Conservation (phyloP, 1,139 yeast species). For the Nakaseomyces nivariensis region DNA sequence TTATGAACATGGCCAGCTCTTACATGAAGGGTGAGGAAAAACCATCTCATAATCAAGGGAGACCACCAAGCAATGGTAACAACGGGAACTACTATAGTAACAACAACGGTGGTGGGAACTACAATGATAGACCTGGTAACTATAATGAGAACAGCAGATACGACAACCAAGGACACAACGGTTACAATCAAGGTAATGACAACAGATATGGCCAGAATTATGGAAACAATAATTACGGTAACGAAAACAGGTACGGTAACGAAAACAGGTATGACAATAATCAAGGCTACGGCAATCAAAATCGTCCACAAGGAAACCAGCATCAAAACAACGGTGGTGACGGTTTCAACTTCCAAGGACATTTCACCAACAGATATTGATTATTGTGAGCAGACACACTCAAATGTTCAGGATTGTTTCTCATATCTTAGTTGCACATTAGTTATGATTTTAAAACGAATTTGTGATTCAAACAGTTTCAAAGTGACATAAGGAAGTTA, state of each 20-base stretch:
- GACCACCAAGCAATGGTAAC: background rate
- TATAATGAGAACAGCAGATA: background rate
- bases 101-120: background rate
- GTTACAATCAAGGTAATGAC: background rate
- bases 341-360: conserved; percentile 3
- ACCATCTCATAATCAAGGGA: background rate
- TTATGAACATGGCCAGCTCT: conserved; percentile 12
- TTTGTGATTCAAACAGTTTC: background rate
- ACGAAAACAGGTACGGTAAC: background rate
- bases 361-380: conserved; percentile 1
- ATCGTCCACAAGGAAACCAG: conserved; percentile 3
- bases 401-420: background rate
- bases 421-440: background rate
- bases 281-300: background rate
- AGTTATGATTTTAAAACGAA: background rate
- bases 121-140: background rate
- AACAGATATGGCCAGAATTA: background rate
- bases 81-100: background rate
- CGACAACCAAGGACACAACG: background rate
- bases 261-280: background rate
- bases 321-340: conserved; percentile 1
- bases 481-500: background rate
- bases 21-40: conserved; percentile 4
- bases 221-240: background rate
- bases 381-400: too few relatives aligned